phyloP scores from a whole-genome alignment of 164 flowering plant genomes.

The Saururus chinensis region DNA sequence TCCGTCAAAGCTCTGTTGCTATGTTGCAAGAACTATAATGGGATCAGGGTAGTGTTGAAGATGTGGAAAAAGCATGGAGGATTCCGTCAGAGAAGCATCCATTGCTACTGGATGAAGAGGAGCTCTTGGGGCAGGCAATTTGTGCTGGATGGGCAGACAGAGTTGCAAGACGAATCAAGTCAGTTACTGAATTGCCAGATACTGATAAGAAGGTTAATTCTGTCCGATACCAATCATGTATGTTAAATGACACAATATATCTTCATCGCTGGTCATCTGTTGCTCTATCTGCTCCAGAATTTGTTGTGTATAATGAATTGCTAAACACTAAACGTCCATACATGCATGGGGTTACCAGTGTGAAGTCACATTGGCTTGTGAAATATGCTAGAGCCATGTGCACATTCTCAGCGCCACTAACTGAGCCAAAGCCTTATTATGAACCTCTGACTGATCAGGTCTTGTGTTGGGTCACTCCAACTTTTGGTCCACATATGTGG shows the following conservation, averaged over 20 bases:
- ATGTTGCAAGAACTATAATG: conserved; percentile 46
- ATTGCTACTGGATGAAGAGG: conserved; percentile 54
- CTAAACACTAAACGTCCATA: conserved; percentile 69
- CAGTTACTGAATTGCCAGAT: conserved; percentile 20
- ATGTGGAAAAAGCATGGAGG: conserved; percentile 73
- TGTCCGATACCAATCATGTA: conserved; percentile 61
- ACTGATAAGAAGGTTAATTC: conserved; percentile 41
- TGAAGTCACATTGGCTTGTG: conserved; percentile 76
- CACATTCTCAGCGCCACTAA: conserved; percentile 56
- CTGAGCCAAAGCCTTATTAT: conserved; percentile 71
- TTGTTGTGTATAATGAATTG: conserved; percentile 71
- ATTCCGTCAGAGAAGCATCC: conserved; percentile 37
- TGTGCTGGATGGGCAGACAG: conserved; percentile 99
- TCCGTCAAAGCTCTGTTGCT: conserved; percentile 22
- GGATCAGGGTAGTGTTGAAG: conserved; percentile 51
- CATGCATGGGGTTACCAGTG: conserved; percentile 78
- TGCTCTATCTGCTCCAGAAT: conserved; percentile 65
- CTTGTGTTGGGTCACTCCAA: conserved; percentile 44
- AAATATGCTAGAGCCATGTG: conserved; percentile 55
- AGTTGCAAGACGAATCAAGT: conserved; percentile 61
- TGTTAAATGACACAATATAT: conserved; percentile 61
- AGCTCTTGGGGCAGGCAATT: conserved; percentile 64
- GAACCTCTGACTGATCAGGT: conserved; percentile 50
- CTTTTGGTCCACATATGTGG: conserved; percentile 77
- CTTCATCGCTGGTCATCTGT: conserved; percentile 72